Percentiles rank a stretch among this genome's conserved stretches.
Evolutionary conservation across 306 rosid genomes (phyloP).

Genomic region (Vigna angularis): DNA sequence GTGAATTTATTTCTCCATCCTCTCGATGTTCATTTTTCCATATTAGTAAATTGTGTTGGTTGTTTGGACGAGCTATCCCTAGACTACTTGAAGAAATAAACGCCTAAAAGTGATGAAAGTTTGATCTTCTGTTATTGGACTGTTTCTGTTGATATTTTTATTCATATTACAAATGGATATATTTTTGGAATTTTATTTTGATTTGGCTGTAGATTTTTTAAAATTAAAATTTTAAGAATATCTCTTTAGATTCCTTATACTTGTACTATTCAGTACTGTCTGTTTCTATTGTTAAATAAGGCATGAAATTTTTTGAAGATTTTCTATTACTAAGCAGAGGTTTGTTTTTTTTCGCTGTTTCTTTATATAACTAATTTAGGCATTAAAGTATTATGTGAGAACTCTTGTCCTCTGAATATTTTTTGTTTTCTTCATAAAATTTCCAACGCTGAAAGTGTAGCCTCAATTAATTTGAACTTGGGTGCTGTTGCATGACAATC

Average conservation of each 20-base stretch:
- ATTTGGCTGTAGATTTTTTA: not conserved
- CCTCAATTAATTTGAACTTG: not conserved
- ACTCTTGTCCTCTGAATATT: not conserved
- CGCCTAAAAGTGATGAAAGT: conserved; percentile 2
- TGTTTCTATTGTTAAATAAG: conserved; percentile 20
- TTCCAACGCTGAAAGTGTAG: conserved; percentile 9
- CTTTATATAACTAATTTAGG: not conserved
- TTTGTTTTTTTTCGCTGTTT: not conserved
- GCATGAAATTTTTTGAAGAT: not conserved
- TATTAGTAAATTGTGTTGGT: conserved; percentile 24
- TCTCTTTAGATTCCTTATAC: conserved; percentile 21
- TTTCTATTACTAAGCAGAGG: conserved; percentile 3
- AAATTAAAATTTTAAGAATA: not conserved
- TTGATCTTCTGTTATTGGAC: not conserved
- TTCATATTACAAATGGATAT: conserved; percentile 13
- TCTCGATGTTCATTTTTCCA: not conserved
- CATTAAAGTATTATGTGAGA: not conserved
- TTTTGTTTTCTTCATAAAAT: conserved; percentile 15
- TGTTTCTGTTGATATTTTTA: conserved; percentile 28
- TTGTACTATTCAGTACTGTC: conserved; percentile 1
- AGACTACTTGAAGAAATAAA: not conserved
- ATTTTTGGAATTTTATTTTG: conserved; percentile 19
- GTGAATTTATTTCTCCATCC: not conserved
- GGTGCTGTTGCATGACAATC: conserved; percentile 9
- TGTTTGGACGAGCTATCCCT: not conserved